A percentile compares a stretch with the other conserved stretches of the same genome.
Conservation (phyloP, 768 basidiomycete species). For the Pleurotus tuoliensis region DNA sequence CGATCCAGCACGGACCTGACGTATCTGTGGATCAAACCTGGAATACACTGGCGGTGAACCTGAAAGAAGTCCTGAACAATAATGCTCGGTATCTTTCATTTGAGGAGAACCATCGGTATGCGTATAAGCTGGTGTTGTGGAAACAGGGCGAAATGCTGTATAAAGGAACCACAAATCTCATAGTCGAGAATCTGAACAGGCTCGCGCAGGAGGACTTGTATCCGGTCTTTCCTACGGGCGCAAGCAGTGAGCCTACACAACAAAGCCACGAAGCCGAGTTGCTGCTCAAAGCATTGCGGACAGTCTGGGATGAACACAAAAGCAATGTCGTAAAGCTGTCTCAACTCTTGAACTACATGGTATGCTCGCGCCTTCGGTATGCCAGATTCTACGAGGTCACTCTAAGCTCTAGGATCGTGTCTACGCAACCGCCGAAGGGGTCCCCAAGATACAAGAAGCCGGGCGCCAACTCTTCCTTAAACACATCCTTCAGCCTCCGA, state of each 20-base stretch:
- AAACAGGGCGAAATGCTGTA: constrained; percentile 85
- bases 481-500: constrained; percentile 60
- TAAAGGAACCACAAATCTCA: constrained; percentile 74
- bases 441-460: constrained; percentile 78
- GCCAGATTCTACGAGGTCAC: constrained; percentile 1
- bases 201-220: constrained; percentile 75
- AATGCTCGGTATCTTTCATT: constrained; percentile 86
- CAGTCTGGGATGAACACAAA: constrained; percentile 92
- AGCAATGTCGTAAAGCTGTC: constrained; percentile 84
- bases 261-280: constrained; percentile 81
- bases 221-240: constrained; percentile 79
- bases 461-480: constrained; percentile 81
- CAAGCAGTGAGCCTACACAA: constrained; percentile 63
- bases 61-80: constrained; percentile 92
- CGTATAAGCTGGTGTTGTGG: constrained; percentile 90
- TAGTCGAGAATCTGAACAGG: constrained; percentile 77
- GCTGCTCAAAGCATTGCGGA: constrained; percentile 75
- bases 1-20: constrained; percentile 63
- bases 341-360: constrained; percentile 96
- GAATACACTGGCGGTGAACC: constrained; percentile 76
- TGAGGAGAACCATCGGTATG: constrained; percentile 92
- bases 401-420: constrained; percentile 73
- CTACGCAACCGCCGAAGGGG: constrained; percentile 67
- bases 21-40: constrained; percentile 84
- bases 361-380: constrained; percentile 32